Base-by-base conservation (phyloP, 2,329 filamentous ascomycete species). In the Aspergillus sojae region DNA sequence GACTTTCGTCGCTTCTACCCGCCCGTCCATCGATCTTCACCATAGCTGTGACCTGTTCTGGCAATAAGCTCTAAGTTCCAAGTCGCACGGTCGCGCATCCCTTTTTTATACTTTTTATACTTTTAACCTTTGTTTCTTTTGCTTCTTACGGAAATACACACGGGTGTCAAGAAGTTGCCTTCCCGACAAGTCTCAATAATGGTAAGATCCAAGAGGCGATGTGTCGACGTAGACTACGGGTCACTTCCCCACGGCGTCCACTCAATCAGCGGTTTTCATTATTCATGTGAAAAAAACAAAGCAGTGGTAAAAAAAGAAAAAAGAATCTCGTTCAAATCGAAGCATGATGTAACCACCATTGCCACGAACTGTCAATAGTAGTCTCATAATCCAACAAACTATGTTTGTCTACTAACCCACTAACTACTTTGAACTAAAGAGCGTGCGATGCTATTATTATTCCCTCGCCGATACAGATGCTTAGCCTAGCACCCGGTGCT, bases 401-500 rank as follows among this genome's bases (percentile, higher is more conserved):
- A 54, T 12, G 12, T 16, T 14, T 36, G 12, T 11, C 9, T 32
- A 21, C 43, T 46, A 12, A 7, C 43, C 23, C 14, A 36, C 19
- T 21, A 46, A 46, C 19, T 46, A 21, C 28, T 10, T 32, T 4
- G 28, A 28, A 16, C 32, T 32, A 32, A 32, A 34, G 16, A 34
- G 30, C 12, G 3, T 34, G 16, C 12, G 19, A 39, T 55, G n/a
- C 52, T 55, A 55, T 55, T 34, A 36, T 39, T 55, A 39, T 23
- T 36, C 14, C 21, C 32, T 39, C 11, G 36, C 6, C 32, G 30
- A 54, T 2, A 39, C 36, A 16, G n/a, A 39, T 39, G 32, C 52
- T 55, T 55, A 55, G 32, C 34, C 36, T 62, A 36, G 34, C 34
- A 36, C 34, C 34, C 59, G 65, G 61, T 61, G 53, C 68, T 68